Percentiles rank a stretch among this genome's conserved stretches.
phyloP scores from a whole-genome alignment of 345 rosid genomes.

The Linum trigynum region DNA sequence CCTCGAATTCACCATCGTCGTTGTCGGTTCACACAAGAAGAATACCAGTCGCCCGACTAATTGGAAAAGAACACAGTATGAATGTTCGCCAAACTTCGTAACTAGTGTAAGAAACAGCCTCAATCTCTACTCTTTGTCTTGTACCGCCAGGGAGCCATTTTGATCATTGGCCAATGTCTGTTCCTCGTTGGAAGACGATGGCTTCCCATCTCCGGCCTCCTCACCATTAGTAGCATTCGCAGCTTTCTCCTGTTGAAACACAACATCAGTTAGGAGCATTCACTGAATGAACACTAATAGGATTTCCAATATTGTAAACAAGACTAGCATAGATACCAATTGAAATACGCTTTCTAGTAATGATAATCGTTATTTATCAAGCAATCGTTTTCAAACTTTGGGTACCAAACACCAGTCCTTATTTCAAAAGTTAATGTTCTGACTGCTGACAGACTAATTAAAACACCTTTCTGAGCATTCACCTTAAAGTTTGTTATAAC shows the following conservation, averaged over 20 bases:
- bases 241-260: conserved; percentile 36
- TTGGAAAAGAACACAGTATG: too few relatives aligned
- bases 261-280: background rate
- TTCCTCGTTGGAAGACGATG: conserved; percentile 23
- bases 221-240: conserved; percentile 14
- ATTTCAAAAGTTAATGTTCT: background rate
- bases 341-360: background rate
- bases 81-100: background rate
- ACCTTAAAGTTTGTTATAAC: background rate
- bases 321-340: background rate
- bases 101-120: too few relatives aligned
- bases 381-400: background rate
- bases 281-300: too few relatives aligned
- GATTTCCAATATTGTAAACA: too few relatives aligned
- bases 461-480: background rate
- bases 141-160: conserved; percentile 20
- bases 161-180: conserved; percentile 27
- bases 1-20: too few relatives aligned
- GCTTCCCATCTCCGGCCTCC: conserved; percentile 36
- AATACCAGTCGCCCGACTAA: too few relatives aligned
- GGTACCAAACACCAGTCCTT: background rate
- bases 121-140: conserved; percentile 24
- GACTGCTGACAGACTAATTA: background rate
- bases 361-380: background rate
- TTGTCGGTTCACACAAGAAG: too few relatives aligned